Conservation (phyloP, 2,329 filamentous ascomycete genomes). For the Grosmannia penicillata region DNA sequence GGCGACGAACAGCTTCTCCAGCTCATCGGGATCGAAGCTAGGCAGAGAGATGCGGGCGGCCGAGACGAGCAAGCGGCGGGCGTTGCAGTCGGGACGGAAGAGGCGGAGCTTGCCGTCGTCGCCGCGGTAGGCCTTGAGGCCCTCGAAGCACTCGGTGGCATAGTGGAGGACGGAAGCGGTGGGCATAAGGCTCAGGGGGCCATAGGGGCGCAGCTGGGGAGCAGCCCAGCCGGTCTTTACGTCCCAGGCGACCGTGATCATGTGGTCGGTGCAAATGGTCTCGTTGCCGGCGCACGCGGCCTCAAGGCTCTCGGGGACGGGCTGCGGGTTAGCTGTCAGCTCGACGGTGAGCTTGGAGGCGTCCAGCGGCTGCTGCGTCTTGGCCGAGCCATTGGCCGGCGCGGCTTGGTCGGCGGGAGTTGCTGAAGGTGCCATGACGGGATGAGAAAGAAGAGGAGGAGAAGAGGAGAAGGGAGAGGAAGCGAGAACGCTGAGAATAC, state of each 20-base stretch:
- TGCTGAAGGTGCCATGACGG: constrained; percentile 15
- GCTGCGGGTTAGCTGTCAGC: constrained; percentile 32
- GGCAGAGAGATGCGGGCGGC: constrained; percentile 58
- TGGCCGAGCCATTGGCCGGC: constrained; percentile 16
- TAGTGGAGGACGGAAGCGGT: constrained; percentile 76
- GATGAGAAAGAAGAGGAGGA: neutral
- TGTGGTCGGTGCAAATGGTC: constrained; percentile 68
- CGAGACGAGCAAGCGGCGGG: constrained; percentile 46
- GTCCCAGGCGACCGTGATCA: constrained; percentile 64
- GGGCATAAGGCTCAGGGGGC: constrained; percentile 63
- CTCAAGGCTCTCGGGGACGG: constrained; percentile 33
- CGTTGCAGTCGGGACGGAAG: constrained; percentile 65
- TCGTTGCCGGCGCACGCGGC: constrained; percentile 29
- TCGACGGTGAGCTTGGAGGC: constrained; percentile 46
- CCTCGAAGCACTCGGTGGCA: constrained; percentile 84
- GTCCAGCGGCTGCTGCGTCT: constrained; percentile 43
- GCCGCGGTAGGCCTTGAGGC: constrained; percentile 68
- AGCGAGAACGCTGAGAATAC: neutral
- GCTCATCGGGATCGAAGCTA: constrained; percentile 52
- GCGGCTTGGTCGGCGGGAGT: constrained; percentile 13
- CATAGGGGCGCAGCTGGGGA: constrained; percentile 63
- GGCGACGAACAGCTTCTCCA: constrained; percentile 58
- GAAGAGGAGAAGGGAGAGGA: neutral
- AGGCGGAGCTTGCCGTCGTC: constrained; percentile 59
- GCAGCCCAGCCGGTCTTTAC: constrained; percentile 51